A percentile compares a stretch with the other conserved stretches of the same genome.
Conservation (phyloP, 257 asterid genomes). For the Nyctanthes arbortristis region DNA sequence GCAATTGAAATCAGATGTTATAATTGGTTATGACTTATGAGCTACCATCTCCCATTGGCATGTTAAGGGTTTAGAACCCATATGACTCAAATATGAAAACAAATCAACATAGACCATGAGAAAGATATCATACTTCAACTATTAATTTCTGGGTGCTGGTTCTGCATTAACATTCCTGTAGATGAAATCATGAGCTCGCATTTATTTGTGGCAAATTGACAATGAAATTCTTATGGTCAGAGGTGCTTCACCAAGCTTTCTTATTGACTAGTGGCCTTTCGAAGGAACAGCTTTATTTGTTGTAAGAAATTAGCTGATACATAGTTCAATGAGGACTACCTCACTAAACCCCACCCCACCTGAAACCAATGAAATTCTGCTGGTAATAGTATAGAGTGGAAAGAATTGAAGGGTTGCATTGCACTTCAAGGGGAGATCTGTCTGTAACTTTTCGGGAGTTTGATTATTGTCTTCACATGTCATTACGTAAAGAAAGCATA, state of each 20-base stretch:
- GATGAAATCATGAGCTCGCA: too few species aligned
- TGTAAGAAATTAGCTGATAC: not conserved
- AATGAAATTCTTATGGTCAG: not conserved
- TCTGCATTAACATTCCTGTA: too few species aligned
- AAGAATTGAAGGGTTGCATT: too few species aligned
- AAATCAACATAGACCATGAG: too few species aligned
- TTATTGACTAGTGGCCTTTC: not conserved
- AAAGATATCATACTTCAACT: constrained; percentile 1
- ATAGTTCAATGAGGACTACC: too few species aligned
- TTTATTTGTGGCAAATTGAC: too few species aligned
- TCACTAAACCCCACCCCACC: too few species aligned
- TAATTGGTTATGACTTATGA: too few species aligned
- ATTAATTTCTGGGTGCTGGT: not conserved
- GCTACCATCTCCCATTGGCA: too few species aligned
- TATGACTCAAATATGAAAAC: too few species aligned
- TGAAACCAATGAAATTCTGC: not conserved
- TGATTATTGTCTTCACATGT: constrained; percentile 7
- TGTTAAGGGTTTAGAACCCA: too few species aligned
- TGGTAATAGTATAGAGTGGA: not conserved
- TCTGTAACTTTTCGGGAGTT: not conserved
- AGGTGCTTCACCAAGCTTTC: not conserved
- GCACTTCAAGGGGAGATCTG: not conserved
- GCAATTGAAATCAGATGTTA: too few species aligned
- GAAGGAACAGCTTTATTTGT: not conserved
- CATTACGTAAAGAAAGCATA: not conserved